These are phyloP conservation scores for Leccinum pachyderme DNA, from an alignment of 1,284 basidiomycete genomes.

Conservation along the genomic window DNA sequence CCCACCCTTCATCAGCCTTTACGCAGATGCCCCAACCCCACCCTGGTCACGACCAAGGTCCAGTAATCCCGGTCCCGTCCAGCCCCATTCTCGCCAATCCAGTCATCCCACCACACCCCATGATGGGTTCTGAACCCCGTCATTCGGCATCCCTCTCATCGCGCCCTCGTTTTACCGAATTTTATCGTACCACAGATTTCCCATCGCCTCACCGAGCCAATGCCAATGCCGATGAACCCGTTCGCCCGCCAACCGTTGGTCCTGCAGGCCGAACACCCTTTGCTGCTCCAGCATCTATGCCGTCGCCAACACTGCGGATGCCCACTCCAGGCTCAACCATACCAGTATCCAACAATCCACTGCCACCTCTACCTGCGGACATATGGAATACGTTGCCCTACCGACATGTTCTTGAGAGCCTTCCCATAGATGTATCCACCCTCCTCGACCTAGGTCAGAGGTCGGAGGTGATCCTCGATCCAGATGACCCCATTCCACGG, in stretches of 20 bases:
- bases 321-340: conserved; percentile 3
- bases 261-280: conserved; percentile 17
- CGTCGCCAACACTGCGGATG: conserved; percentile 1
- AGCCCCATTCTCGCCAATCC: conserved; percentile 12
- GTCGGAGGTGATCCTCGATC: conserved; percentile 6
- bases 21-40: not conserved
- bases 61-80: conserved; percentile 14
- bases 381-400: conserved; percentile 51
- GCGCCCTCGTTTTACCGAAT: conserved; percentile 31
- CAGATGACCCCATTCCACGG: conserved; percentile 7
- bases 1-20: not conserved
- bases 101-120: conserved; percentile 27
- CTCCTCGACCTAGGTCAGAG: conserved; percentile 27
- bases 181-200: conserved; percentile 22
- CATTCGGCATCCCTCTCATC: conserved; percentile 9
- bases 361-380: conserved; percentile 50
- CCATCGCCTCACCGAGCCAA: conserved; percentile 3
- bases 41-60: not conserved
- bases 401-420: conserved; percentile 41
- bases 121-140: conserved; percentile 4
- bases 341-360: conserved; percentile 39
- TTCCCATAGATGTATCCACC: conserved; percentile 43
- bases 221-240: conserved; percentile 4
- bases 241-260: conserved; percentile 13
- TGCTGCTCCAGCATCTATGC: conserved; percentile 7